Percentiles rank a stretch among this genome's conserved stretches.
Conservation (phyloP, 768 basidiomycete genomes). For the Tulasnella sp. region DNA sequence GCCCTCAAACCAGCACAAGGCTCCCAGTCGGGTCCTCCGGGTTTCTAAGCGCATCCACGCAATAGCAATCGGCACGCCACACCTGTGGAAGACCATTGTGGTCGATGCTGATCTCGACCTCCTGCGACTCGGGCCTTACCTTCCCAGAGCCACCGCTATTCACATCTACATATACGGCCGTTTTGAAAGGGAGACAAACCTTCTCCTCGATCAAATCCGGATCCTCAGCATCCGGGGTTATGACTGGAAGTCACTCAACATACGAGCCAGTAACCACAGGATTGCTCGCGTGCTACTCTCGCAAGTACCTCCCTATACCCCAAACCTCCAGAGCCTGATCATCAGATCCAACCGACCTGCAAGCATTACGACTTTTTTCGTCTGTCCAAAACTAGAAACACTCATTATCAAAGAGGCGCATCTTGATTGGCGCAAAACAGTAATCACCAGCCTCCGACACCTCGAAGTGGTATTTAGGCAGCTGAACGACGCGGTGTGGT, state of each 20-base stretch:
- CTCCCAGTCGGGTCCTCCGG: not conserved
- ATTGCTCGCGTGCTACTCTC: not conserved
- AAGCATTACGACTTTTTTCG: not conserved
- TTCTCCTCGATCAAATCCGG: too few relatives aligned
- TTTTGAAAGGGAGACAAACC: not conserved
- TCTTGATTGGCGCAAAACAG: not conserved
- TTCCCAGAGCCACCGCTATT: not conserved
- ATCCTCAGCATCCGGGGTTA: not conserved
- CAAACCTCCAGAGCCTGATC: not conserved
- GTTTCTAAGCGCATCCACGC: constrained; percentile 1
- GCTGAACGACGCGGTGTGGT: not conserved
- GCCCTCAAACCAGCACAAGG: not conserved
- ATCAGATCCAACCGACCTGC: not conserved
- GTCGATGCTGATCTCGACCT: not conserved
- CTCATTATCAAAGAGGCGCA: not conserved
- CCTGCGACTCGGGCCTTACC: not conserved
- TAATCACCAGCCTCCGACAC: not conserved
- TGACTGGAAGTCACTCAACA: not conserved
- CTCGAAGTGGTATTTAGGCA: not conserved
- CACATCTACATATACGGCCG: not conserved
- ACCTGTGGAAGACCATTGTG: constrained; percentile 8
- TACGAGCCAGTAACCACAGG: not conserved
- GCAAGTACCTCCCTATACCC: not conserved
- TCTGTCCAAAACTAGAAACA: not conserved
- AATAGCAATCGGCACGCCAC: not conserved